Evolutionary conservation across 1,284 basidiomycete species (phyloP), one percentile per base, ranked within the genome.

Genomic region (Boletus smithii): DNA sequence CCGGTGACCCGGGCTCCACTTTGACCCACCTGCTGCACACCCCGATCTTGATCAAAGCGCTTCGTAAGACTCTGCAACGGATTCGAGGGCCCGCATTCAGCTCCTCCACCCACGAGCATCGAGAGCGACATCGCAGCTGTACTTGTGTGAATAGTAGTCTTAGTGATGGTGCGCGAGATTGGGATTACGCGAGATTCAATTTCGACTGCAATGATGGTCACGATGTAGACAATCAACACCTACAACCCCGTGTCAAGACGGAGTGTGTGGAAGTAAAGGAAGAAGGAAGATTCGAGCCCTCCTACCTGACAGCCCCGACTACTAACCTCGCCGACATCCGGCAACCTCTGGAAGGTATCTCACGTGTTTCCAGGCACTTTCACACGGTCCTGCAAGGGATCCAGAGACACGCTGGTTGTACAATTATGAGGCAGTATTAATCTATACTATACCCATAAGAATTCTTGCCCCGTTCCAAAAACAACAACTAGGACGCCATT

Each of bases 41-140:
- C 88, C 58, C 87, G 75, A 63, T 92, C 89, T 44, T 79, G 76
- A 54, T 88, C 85, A 56, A 91, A 84, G 42, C 77, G 74, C 62
- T 91, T 91, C 0, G 85, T 74, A 7, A 93, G 76, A 18, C 76
- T 79, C 58, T 89, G 86, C n/a, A 93, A 66, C 10, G 88, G 80
- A 62, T 91, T 92, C 2, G 79, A 77, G 6, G 90, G 89, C 1
- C 90, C 90, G 55, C 89, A 93, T 39, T 91, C 88, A 1, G 85
- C 79, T 45, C 77, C 81, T 51, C 77, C 81, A 49, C 77, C 80
- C 30, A 85, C 74, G 14, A 91, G 82, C 73, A 87, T 75, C 44
- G 85, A 83, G 18, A 91, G 71, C 9, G 88, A 81, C 88, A 91
- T 90, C 9, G 39, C 13, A 23, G n/a, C 20, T 20, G 24, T 18